Percentiles rank a stretch among this genome's conserved stretches.
phyloP scores from a whole-genome alignment of 306 rosid species.

The Cucumis hystrix region DNA sequence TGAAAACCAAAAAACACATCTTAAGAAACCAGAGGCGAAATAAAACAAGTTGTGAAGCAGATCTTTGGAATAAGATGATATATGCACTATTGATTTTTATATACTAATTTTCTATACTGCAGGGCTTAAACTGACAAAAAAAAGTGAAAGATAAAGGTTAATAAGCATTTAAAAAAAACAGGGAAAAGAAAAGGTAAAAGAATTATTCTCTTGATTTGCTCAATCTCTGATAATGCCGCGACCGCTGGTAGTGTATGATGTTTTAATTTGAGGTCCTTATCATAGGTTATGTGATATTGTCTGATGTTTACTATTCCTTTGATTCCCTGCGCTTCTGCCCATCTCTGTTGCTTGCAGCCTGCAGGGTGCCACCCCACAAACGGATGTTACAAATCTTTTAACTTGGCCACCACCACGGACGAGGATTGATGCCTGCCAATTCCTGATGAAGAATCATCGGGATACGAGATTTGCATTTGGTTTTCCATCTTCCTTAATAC shows the following conservation, averaged over 20 bases:
- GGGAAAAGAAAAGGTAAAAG: not conserved
- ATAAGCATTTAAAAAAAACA: not conserved
- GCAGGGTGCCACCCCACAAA: not conserved
- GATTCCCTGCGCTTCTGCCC: not conserved
- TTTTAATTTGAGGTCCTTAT: not conserved
- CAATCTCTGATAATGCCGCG: constrained; percentile 1
- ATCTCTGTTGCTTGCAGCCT: not conserved
- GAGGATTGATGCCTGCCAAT: not conserved
- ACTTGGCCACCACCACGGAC: not conserved
- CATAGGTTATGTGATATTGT: not conserved
- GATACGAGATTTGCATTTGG: not conserved
- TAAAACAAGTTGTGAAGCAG: not conserved
- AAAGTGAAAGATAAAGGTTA: not conserved
- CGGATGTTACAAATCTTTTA: not conserved
- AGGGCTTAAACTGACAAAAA: not conserved
- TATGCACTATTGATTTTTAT: not conserved
- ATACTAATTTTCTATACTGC: not conserved
- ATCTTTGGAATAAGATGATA: not conserved
- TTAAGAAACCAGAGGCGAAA: not conserved
- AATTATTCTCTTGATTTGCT: constrained; percentile 2
- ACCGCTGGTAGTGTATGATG: not conserved
- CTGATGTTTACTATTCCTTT: constrained; percentile 1
- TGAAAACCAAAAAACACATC: not conserved
- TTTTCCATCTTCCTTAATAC: not conserved
- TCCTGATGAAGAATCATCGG: not conserved